Base-by-base conservation (phyloP, 805 yeast species). In the Kodamaea hsintzibuensis region DNA sequence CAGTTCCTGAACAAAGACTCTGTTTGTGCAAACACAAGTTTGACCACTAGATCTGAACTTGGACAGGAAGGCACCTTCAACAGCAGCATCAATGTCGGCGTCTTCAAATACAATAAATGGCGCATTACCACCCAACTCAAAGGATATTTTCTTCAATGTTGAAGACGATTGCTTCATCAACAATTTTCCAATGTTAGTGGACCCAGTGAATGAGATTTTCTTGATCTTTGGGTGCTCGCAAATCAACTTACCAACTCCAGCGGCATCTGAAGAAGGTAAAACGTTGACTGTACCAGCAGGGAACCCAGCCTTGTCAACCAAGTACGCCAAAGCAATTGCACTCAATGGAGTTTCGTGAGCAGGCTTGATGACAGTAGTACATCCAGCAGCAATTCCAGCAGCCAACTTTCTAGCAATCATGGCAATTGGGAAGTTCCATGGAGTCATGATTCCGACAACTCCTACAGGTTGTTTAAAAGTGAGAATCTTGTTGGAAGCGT, bases 381-480 rank as follows among this genome's bases (percentile, higher is more conserved):
- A 88, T 1, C 95, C 96, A 13, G 89, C 88, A 14, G 95, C 92
- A 30, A 86, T 63, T 1, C 90, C 91, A 33, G 93, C 91, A 17
- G 88, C 92, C 50, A 84, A 70, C 64, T 87, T 87, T 59, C 91
- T 74, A 5, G 91, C 79, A 56, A 86, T 84, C 92, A 86, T 87
- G 2, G 92, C 89, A 18, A 83, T 71, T 2, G 96, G 96, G 69
- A 88, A 89, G 69, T 89, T 88, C 95, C 95, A 88, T 2, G 95
- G 95, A 2, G 93, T 86, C 62, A 88, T 67, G 51, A 88, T 82
- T 8, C 91, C 92, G 60, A 88, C 86, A 1, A 86, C 91, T 7
- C 96, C 96, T 48, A 88, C 74, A n/a, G 96, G 93, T 66, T 87
- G 91, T 60, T 83, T 81, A 55, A 83, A 60, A 3, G 90, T 76